These are phyloP conservation scores for Musa acuminata DNA, from an alignment of 176 grass and related monocot genomes.

Conservation along the genomic window DNA sequence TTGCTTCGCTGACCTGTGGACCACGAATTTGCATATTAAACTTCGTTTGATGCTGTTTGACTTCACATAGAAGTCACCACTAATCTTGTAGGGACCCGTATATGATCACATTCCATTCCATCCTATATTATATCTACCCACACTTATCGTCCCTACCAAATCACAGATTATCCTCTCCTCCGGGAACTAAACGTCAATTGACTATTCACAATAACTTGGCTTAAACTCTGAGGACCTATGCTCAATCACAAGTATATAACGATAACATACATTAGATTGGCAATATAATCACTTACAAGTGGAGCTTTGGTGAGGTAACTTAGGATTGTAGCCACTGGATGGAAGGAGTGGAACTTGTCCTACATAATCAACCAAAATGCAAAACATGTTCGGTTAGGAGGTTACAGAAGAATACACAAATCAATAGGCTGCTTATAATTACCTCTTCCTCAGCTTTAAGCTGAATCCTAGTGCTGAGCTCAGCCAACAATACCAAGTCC, in stretches of 20 bases:
- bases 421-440: background rate
- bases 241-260: background rate
- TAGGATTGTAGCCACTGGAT: conserved; percentile 88
- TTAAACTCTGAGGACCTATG: background rate
- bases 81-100: no score
- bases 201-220: no score
- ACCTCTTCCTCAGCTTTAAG: conserved; percentile 83
- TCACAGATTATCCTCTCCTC: no score
- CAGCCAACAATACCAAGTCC: conserved; percentile 89
- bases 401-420: background rate
- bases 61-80: no score
- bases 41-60: no score
- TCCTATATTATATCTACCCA: no score
- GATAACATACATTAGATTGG: background rate
- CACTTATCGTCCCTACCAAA: no score
- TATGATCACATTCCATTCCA: no score
- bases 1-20: no score
- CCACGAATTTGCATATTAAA: background rate
- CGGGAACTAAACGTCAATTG: no score
- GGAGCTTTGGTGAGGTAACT: conserved; percentile 98
- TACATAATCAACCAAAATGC: conserved; percentile 21
- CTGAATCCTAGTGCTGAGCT: conserved; percentile 94
- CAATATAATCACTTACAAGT: conserved; percentile 42
- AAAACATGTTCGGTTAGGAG: background rate
- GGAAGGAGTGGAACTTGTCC: conserved; percentile 96